A percentile compares a stretch with the other conserved stretches of the same genome.
phyloP scores from a whole-genome alignment of 2,329 filamentous ascomycete genomes.

The Cercospora sesami region DNA sequence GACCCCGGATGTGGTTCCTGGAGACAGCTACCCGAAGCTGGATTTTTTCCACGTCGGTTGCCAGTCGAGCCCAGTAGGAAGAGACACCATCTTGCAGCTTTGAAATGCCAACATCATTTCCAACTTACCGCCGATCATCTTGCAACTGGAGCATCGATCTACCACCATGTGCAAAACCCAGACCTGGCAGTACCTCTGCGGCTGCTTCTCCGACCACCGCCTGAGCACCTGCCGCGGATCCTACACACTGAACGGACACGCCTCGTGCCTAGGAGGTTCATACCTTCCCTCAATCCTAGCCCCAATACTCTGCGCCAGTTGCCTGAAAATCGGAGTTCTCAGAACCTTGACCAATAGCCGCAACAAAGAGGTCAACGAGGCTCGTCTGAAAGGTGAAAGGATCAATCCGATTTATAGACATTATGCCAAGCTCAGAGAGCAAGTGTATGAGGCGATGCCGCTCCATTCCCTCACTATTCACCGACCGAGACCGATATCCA shows the following conservation, averaged over 20 bases:
- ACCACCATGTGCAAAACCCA: constrained; percentile 8
- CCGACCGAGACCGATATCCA: background rate
- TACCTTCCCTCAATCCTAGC: background rate
- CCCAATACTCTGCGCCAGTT: background rate
- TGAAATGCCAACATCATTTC: background rate
- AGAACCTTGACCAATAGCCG: background rate
- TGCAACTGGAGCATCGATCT: background rate
- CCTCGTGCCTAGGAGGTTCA: background rate
- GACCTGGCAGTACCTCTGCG: constrained; percentile 3
- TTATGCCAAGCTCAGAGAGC: background rate
- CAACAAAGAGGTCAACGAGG: background rate
- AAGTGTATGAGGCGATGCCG: background rate
- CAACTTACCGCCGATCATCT: background rate
- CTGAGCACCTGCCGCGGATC: constrained; percentile 4
- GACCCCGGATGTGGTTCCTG: background rate
- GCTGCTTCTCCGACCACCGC: background rate
- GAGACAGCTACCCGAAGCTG: background rate
- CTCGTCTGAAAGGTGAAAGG: background rate
- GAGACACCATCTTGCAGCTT: background rate
- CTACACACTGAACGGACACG: background rate
- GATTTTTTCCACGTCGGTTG: background rate
- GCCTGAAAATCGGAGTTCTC: background rate
- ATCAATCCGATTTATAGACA: background rate
- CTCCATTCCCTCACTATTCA: background rate
- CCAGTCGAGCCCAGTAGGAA: background rate